Base-by-base conservation (phyloP, 208 protist species). In the Wallacemonas sp. region DNA sequence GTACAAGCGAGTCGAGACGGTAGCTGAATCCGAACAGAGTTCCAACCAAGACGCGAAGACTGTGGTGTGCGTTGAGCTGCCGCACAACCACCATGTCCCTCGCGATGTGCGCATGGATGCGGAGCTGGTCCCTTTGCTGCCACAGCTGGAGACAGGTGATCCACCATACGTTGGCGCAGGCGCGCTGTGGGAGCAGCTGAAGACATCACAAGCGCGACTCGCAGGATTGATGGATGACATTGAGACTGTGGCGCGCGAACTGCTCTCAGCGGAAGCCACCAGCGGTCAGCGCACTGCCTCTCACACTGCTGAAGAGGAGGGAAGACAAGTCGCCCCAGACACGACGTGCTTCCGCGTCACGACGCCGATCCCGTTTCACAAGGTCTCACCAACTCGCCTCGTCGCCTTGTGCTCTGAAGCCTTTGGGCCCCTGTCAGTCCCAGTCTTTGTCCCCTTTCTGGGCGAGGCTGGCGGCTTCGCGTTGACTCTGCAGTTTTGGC, bases 81-180 rank as follows among this genome's bases (percentile, higher is more conserved):
- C 89, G 16, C 58, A 68, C 32, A 95, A 95, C 52, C 81, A 91
- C 49, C 61, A 56, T 11, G 69, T 95, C 52, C 89, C 89, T 1
- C 23, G 47, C 0, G 76, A 89, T 27, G 61, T 95, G 4, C 78
- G 74, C 32, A 87, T 94, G 85, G 85, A 91, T 49, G 67, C 46
- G 4, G 38, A 52, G 17, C 74, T 93, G 14, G 79, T 78, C 6
- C 34, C 74, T 23, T 65, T 54, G 14, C 71, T 93, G 36, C 70
- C 77, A 12, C 12, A 44, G 0, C 46, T 74, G 4, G 52, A 14
- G 33, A 27, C 36, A 12, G 21, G 27, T 0, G 21, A 26, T 11
- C 26, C n/a, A 3, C 67, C 24, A 24, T 34, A 29, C 21, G 27
- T 39, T 1, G 63, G 71, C 14, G 63, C 49, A 4, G 4, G 8